These are phyloP conservation scores for Pholiota conissans DNA, from an alignment of 768 basidiomycete species.

Conservation along the genomic window DNA sequence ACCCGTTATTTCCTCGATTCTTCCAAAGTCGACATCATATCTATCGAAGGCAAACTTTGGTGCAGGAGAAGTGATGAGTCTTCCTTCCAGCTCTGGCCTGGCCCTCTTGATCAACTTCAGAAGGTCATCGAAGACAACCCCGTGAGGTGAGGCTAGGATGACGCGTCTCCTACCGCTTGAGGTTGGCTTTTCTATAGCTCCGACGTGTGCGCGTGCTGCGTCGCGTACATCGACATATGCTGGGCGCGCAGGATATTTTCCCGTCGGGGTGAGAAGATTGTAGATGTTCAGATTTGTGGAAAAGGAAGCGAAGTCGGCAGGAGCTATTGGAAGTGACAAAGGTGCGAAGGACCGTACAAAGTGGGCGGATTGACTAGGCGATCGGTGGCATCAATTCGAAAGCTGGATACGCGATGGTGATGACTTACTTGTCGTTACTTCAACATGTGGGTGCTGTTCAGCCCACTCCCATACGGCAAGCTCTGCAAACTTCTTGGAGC, in stretches of 20 bases:
- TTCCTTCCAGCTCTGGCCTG: constrained; percentile 28
- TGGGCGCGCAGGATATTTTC: constrained; percentile 21
- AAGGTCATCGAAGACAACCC: constrained; percentile 12
- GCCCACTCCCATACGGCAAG: constrained; percentile 41
- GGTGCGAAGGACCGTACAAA: constrained; percentile 38
- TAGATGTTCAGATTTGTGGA: constrained; percentile 31
- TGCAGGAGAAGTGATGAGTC: constrained; percentile 20
- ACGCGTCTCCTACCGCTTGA: constrained; percentile 5
- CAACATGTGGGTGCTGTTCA: constrained; percentile 36
- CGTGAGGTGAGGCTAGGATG: constrained; percentile 8
- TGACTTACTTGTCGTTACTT: constrained; percentile 35
- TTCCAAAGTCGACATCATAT: constrained; percentile 26
- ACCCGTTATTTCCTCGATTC: constrained; percentile 32
- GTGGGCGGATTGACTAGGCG: constrained; percentile 36
- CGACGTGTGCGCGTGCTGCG: constrained; percentile 33
- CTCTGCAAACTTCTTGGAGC: constrained; percentile 40
- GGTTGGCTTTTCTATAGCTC: constrained; percentile 21
- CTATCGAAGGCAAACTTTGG: constrained; percentile 20
- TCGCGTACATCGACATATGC: constrained; percentile 32
- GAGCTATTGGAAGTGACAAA: constrained; percentile 20
- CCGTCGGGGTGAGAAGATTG: constrained; percentile 27
- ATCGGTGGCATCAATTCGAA: not conserved
- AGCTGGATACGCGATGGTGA: not conserved
- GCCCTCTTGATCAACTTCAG: constrained; percentile 26
- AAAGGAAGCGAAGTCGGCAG: constrained; percentile 22